These are phyloP conservation scores for Coniochaeta sp. DNA, from an alignment of 2,329 filamentous ascomycete genomes.

Conservation along the genomic window DNA sequence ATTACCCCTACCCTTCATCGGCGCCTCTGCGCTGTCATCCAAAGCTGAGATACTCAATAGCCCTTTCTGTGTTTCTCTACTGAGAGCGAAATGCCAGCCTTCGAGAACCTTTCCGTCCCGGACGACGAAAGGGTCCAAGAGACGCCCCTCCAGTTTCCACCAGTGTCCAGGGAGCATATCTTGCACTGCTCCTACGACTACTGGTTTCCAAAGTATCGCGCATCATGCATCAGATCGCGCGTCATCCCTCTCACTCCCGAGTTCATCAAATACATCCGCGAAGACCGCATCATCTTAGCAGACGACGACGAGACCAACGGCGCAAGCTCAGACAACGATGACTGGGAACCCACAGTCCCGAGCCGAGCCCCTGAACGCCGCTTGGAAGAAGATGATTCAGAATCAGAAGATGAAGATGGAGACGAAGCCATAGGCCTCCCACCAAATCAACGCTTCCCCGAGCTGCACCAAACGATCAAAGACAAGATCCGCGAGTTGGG, in stretches of 20 bases:
- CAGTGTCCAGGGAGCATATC: constrained; percentile 79
- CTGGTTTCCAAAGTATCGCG: constrained; percentile 83
- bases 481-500: constrained; percentile 73
- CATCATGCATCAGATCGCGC: constrained; percentile 76
- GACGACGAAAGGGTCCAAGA: constrained; percentile 4
- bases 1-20: not conserved
- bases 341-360: constrained; percentile 36
- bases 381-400: constrained; percentile 32
- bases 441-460: constrained; percentile 54
- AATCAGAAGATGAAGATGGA: constrained; percentile 41
- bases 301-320: constrained; percentile 45
- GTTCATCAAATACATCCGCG: constrained; percentile 81
- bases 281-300: constrained; percentile 86
- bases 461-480: constrained; percentile 71
- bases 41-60: not conserved
- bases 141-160: constrained; percentile 61
- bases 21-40: not conserved
- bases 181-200: constrained; percentile 89
- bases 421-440: constrained; percentile 33
- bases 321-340: constrained; percentile 47
- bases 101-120: constrained; percentile 14
- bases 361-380: constrained; percentile 18
- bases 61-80: not conserved
- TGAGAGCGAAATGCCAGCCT: constrained; percentile 22
- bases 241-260: constrained; percentile 68